These are phyloP conservation scores for Hysterangium stoloniferum DNA, from an alignment of 768 basidiomycete genomes.

Conservation along the genomic window DNA sequence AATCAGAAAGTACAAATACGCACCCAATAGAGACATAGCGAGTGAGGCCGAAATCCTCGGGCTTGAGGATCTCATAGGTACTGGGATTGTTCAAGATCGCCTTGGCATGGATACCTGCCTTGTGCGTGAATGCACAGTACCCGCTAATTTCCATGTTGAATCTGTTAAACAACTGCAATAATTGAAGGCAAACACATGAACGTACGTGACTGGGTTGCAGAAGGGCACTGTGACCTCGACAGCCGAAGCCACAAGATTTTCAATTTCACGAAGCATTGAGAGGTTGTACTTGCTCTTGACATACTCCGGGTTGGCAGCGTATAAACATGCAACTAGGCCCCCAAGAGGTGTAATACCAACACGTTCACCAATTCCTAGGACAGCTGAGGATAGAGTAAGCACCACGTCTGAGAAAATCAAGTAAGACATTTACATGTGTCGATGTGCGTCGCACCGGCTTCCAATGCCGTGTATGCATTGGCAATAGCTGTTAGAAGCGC, in stretches of 20 bases:
- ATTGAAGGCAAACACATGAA: constrained; percentile 12
- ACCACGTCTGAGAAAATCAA: not conserved
- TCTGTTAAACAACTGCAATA: not conserved
- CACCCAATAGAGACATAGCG: constrained; percentile 97
- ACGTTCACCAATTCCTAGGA: constrained; percentile 97
- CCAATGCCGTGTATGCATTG: constrained; percentile 95
- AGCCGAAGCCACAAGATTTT: constrained; percentile 97
- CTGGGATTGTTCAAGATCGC: constrained; percentile 99
- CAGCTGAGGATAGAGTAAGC: constrained; percentile 39
- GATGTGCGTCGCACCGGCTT: constrained; percentile 98
- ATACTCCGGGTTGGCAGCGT: constrained; percentile 95
- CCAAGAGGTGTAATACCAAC: constrained; percentile 98
- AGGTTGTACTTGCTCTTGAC: constrained; percentile 99
- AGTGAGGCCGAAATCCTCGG: constrained; percentile 95
- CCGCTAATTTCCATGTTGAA: constrained; percentile 48
- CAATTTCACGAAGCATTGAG: constrained; percentile 93
- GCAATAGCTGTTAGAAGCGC: constrained; percentile 64
- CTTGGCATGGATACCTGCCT: constrained; percentile 99
- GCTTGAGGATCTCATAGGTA: constrained; percentile 98
- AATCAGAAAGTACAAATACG: constrained; percentile 15
- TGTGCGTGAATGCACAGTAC: constrained; percentile 99
- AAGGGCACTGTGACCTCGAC: constrained; percentile 98
- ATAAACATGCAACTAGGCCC: constrained; percentile 92
- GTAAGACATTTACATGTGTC: constrained; percentile 69
- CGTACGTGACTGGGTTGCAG: constrained; percentile 89